These are phyloP conservation scores for Acacia melanoxylon DNA, from an alignment of 306 rosid genomes.

Conservation along the genomic window DNA sequence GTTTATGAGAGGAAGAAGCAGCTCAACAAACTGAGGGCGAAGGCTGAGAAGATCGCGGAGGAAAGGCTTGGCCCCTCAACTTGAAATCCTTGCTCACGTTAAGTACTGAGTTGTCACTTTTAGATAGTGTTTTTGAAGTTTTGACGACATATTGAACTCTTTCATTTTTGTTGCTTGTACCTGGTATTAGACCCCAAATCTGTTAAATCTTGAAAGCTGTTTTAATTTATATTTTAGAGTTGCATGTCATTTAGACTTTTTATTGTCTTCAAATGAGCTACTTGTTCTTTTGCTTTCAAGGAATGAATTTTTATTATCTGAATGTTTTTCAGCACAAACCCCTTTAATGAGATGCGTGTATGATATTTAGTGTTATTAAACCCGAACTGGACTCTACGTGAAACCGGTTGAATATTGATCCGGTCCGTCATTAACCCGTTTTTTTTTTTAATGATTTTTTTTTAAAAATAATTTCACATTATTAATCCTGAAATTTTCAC, in stretches of 20 bases:
- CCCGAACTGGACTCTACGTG: too few relatives aligned
- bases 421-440: too few relatives aligned
- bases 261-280: not conserved
- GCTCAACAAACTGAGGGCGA: conserved; percentile 60
- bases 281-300: not conserved
- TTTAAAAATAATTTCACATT: too few relatives aligned
- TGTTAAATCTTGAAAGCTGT: conserved; percentile 1
- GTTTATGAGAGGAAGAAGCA: conserved; percentile 80
- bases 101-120: conserved; percentile 48
- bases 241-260: not conserved
- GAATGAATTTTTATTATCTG: not conserved
- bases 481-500: too few relatives aligned
- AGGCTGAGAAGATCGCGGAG: conserved; percentile 66
- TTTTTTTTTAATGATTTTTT: too few relatives aligned
- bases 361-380: too few relatives aligned
- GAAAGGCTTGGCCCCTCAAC: conserved; percentile 70
- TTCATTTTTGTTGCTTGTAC: conserved; percentile 31
- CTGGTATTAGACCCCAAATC: conserved; percentile 4
- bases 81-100: conserved; percentile 63
- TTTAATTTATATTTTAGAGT: not conserved
- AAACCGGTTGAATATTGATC: too few relatives aligned
- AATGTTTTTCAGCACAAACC: not conserved
- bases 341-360: not conserved
- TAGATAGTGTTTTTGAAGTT: conserved; percentile 16
- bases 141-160: conserved; percentile 8